Percentiles rank a stretch among this genome's conserved stretches.
Conservation (phyloP, 2,329 filamentous ascomycete species). For the Xylariaceae sp. region DNA sequence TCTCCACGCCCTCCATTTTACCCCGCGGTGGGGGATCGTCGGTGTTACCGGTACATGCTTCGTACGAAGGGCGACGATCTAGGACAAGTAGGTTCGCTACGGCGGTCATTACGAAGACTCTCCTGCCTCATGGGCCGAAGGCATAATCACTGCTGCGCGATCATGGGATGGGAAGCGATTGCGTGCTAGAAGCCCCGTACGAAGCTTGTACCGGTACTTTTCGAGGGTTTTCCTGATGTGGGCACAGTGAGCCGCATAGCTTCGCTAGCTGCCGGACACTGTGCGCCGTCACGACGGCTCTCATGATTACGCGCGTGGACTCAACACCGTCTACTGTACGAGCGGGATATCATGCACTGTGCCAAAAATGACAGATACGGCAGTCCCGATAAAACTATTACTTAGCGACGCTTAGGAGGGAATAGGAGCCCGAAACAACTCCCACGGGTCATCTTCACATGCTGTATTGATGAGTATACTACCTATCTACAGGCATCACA, state of each 20-base stretch:
- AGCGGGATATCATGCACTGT: not conserved
- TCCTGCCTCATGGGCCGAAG: too few species aligned
- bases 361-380: not conserved
- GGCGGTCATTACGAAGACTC: too few species aligned
- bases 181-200: too few species aligned
- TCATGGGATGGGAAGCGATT: too few species aligned
- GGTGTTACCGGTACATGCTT: not conserved
- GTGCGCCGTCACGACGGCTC: not conserved
- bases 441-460: too few species aligned
- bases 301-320: not conserved
- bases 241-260: not conserved
- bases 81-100: too few species aligned
- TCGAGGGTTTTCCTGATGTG: too few species aligned
- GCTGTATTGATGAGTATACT: too few species aligned
- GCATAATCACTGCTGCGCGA: too few species aligned
- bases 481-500: too few species aligned
- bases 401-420: not conserved
- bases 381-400: not conserved
- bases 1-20: constrained; percentile 15
- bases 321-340: not conserved
- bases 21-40: constrained; percentile 33
- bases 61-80: not conserved
- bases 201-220: too few species aligned
- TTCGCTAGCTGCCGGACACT: not conserved
- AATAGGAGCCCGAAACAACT: not conserved